These are phyloP conservation scores for Beta lomatogona DNA, from an alignment of 179 eudicot genomes.

Conservation along the genomic window DNA sequence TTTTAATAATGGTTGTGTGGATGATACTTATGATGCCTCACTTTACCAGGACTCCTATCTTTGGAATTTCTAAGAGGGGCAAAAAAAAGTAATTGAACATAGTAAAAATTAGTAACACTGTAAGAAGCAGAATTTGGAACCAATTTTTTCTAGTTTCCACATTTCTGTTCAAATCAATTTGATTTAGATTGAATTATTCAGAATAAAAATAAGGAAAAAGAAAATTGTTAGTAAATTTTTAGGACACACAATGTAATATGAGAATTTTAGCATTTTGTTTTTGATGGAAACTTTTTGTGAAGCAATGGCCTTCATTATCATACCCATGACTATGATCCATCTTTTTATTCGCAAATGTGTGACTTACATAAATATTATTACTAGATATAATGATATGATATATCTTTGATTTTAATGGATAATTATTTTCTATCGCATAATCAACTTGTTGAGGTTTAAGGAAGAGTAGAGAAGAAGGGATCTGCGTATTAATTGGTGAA, in stretches of 20 bases:
- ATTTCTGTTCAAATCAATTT: neutral
- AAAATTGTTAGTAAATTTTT: neutral
- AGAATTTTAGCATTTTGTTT: conserved; percentile 3
- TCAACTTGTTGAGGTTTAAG: neutral
- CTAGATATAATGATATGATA: neutral
- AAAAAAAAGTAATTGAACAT: neutral
- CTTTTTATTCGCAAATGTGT: neutral
- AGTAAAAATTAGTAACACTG: neutral
- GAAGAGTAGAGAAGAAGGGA: neutral
- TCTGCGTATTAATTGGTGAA: neutral
- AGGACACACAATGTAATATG: conserved; percentile 11
- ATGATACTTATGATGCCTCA: conserved; percentile 34
- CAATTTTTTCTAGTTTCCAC: conserved; percentile 14
- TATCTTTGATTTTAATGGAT: no score
- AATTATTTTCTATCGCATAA: neutral
- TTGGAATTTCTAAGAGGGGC: conserved; percentile 49
- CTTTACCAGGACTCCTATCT: conserved; percentile 45
- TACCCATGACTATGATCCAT: neutral
- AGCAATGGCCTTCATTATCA: conserved; percentile 16
- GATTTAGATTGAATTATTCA: neutral
- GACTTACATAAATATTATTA: neutral
- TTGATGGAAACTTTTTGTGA: conserved; percentile 2
- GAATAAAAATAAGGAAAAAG: neutral
- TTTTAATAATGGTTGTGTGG: conserved; percentile 19
- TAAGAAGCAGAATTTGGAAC: conserved; percentile 8